phyloP scores from a whole-genome alignment of 2,329 filamentous ascomycete species.

The Ophiostoma himal-ulmi region DNA sequence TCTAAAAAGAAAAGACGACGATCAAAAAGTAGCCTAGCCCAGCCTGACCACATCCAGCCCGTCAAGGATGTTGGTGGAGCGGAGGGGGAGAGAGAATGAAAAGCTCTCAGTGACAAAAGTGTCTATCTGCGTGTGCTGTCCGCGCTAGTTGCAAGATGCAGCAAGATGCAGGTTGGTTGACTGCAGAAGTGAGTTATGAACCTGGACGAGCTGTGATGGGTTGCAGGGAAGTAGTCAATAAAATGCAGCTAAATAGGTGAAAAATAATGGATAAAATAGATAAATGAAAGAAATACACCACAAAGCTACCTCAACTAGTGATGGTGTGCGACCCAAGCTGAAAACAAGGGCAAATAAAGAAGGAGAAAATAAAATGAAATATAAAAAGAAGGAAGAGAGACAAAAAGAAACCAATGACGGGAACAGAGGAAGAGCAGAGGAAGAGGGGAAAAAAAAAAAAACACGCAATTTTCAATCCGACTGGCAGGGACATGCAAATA shows the following conservation, averaged over 20 bases:
- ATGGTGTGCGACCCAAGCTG: slow-evolving; percentile 17
- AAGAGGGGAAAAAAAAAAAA: neutral
- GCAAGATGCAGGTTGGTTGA: neutral
- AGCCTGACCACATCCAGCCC: neutral
- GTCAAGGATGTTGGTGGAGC: neutral
- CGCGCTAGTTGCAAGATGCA: slow-evolving; percentile 4
- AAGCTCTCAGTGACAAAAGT: neutral
- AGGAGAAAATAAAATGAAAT: slow-evolving; percentile 1
- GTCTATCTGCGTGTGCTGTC: neutral
- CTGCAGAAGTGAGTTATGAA: slow-evolving; percentile 9
- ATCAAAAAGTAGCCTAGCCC: neutral
- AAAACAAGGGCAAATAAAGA: slow-evolving; percentile 14
- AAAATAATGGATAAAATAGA: neutral
- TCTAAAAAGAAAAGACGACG: neutral
- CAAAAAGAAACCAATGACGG: neutral
- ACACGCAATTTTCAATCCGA: neutral
- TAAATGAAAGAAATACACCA: neutral
- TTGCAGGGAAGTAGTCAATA: neutral
- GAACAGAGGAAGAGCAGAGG: neutral
- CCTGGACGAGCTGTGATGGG: slow-evolving; percentile 18
- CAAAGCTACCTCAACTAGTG: neutral
- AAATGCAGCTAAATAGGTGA: neutral
- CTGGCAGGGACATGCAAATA: neutral
- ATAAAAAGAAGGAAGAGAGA: neutral
- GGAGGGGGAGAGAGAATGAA: neutral